Base-by-base conservation (phyloP, 2,329 filamentous ascomycete genomes). In the Madurella mycetomatis region DNA sequence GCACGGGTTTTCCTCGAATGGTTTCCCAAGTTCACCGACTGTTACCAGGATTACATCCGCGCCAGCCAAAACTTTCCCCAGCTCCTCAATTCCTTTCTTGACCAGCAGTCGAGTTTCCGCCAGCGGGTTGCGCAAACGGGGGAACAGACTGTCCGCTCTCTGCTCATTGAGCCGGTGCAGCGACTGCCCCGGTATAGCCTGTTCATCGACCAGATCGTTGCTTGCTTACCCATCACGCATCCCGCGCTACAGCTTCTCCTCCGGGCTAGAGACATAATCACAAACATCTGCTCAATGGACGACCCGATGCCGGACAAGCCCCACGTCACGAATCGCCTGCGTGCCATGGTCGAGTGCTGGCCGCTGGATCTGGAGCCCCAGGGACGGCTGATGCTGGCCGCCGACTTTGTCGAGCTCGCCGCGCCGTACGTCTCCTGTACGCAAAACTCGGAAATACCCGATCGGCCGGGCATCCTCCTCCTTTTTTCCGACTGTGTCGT, bases 81-180 rank as follows among this genome's bases (percentile, higher is more conserved):
- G 52, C 80, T 92, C 15, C 81, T 97, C 51, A 90, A 87, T 62
- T 78, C 80, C 1, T 90, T 95, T 63, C 79, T 94, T 57, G 87
- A 90, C 64, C 84, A 85, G 53, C 85, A 88, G 58, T 92, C 91
- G 2, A 92, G 87, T 65, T 92, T 96, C 67, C 87, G 87, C 2
- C 86, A 87, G 62, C 79, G 88, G 44, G 83, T 96, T 2, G 83
- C 89, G 49, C 84, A 92, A 60, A 87, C 87, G 2, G 92, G 94
- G 52, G 94, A 97, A 69, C 94, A 99, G 72, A 83, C 85, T 54
- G 81, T 97, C 51, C 91, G 90, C 47, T 97, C 94, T 3, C 82
- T 94, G 59, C 80, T 99, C 51, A 99, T 99, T 68, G 94, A 99
- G 71, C 94, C 94, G 2, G 92, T 99, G 0, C 94, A 99, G 70